Conservation (phyloP, 495 filamentous ascomycete species). For the Aspergillus campestris region DNA sequence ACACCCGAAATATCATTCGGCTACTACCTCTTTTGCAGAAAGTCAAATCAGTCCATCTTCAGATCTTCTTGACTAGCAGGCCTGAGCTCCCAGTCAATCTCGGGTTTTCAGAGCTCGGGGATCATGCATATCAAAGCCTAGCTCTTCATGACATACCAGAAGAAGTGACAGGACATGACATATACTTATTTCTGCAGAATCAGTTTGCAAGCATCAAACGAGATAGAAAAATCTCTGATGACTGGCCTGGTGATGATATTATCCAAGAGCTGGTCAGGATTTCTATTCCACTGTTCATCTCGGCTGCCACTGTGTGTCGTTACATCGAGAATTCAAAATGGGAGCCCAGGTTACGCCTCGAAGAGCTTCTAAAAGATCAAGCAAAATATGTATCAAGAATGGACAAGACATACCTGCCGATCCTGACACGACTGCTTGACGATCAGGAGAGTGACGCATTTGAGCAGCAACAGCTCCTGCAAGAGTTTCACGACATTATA, state of each 20-base stretch:
- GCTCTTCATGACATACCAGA: conserved; percentile 17
- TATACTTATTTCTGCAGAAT: conserved; percentile 16
- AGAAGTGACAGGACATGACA: conserved; percentile 18
- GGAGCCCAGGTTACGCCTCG: conserved; percentile 10
- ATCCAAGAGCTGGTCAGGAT: conserved; percentile 8
- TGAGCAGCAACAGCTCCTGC: conserved; percentile 4
- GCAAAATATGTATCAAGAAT: conserved; percentile 8
- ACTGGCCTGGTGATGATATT: conserved; percentile 31
- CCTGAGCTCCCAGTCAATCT: conserved; percentile 35
- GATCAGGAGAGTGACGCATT: conserved; percentile 2
- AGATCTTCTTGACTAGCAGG: conserved; percentile 32
- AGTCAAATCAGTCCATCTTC: conserved; percentile 4
- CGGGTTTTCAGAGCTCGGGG: conserved; percentile 13
- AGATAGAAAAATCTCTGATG: conserved; percentile 1
- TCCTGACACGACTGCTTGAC: conserved; percentile 17
- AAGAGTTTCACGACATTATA: conserved; percentile 20
- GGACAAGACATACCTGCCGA: conserved; percentile 21
- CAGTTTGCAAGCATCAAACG: conserved; percentile 13
- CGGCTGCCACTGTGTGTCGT: conserved; percentile 20
- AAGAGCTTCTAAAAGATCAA: conserved; percentile 11
- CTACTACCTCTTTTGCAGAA: conserved; percentile 17
- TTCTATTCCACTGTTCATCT: conserved; percentile 24
- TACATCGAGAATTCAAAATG: conserved; percentile 12
- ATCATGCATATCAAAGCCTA: conserved; percentile 14
- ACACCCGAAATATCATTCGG: conserved; percentile 28